Percentiles rank a stretch among this genome's conserved stretches.
Conservation (phyloP, 192 early-diverging fungal genomes). For the Backusella westeae region DNA sequence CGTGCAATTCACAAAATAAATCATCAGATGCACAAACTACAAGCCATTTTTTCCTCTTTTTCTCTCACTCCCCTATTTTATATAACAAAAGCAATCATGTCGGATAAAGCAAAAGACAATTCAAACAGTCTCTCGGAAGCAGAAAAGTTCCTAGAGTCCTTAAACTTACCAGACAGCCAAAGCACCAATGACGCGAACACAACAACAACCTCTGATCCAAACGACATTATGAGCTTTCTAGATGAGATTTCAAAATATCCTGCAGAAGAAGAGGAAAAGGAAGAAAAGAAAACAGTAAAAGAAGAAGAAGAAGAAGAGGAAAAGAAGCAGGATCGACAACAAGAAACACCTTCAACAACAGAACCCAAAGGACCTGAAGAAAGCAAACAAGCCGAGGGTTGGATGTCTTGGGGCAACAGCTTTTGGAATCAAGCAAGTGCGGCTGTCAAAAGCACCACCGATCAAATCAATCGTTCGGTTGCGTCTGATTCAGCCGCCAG, state of each 20-base stretch:
- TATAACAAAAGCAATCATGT: neutral
- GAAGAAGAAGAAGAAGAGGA: neutral
- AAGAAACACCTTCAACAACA: neutral
- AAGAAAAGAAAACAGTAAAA: neutral
- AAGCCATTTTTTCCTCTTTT: neutral
- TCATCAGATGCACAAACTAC: neutral
- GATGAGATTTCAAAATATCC: slow-evolving; percentile 32
- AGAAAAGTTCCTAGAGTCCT: slow-evolving; percentile 36
- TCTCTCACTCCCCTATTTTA: neutral
- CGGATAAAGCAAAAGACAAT: slow-evolving; percentile 4
- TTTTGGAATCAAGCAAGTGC: slow-evolving; percentile 52
- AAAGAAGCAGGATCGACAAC: neutral
- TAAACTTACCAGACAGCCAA: slow-evolving; percentile 26
- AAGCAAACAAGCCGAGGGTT: neutral
- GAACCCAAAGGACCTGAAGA: neutral
- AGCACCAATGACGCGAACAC: neutral
- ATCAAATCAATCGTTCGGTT: slow-evolving; percentile 51
- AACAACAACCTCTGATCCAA: slow-evolving; percentile 17
- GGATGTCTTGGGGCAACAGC: slow-evolving; percentile 46
- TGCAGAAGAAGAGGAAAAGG: neutral
- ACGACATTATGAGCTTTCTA: slow-evolving; percentile 38
- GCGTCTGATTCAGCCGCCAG: slow-evolving; percentile 40
- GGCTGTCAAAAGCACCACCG: slow-evolving; percentile 56
- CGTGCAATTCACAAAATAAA: neutral
- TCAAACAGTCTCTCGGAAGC: slow-evolving; percentile 30